These are phyloP conservation scores for Penicillium sp. DNA, from an alignment of 2,329 filamentous ascomycete species.

Conservation along the genomic window DNA sequence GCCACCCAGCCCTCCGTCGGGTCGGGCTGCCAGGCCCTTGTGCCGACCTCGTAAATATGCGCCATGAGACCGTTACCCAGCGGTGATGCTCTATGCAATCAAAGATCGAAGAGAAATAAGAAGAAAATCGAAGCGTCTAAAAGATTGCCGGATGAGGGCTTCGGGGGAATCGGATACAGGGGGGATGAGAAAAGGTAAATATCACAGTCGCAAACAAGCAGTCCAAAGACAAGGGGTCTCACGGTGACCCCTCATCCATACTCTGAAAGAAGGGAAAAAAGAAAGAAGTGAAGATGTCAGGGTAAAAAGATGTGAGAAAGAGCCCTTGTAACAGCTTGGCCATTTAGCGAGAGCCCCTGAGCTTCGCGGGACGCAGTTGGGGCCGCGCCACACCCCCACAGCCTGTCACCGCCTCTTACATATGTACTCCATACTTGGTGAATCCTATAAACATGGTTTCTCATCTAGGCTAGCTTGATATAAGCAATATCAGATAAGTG, in stretches of 20 bases:
- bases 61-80: constrained; percentile 56
- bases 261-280: constrained; percentile 19
- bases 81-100: constrained; percentile 7
- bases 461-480: too few relatives aligned
- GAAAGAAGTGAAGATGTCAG: constrained; percentile 6
- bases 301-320: constrained; percentile 8
- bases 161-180: constrained; percentile 3
- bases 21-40: constrained; percentile 97
- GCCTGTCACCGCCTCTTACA: constrained; percentile 19
- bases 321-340: constrained; percentile 23
- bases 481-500: too few relatives aligned
- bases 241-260: constrained; percentile 24
- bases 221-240: constrained; percentile 26
- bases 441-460: too few relatives aligned
- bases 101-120: constrained; percentile 4
- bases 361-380: constrained; percentile 21
- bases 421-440: too few relatives aligned
- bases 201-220: constrained; percentile 14
- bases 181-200: constrained; percentile 12
- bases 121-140: constrained; percentile 10
- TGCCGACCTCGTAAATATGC: constrained; percentile 92
- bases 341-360: constrained; percentile 29
- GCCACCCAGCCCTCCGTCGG: constrained; percentile 93
- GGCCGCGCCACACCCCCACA: constrained; percentile 26
- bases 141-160: constrained; percentile 3